phyloP scores from a whole-genome alignment of 805 yeast genomes.

The Candida peoriensis region DNA sequence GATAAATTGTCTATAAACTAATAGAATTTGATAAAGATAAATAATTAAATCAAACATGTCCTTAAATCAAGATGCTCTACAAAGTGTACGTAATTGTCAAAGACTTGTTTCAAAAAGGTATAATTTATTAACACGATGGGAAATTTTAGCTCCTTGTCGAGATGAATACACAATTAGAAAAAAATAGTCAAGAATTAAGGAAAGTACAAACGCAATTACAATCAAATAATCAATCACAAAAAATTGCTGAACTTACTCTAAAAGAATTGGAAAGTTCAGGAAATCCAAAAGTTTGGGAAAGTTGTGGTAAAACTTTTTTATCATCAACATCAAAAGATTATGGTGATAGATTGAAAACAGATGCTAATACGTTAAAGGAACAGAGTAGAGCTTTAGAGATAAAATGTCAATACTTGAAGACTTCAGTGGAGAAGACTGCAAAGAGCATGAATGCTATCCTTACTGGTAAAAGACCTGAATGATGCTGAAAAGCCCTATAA shows the following conservation, averaged over 20 bases:
- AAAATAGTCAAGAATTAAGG: constrained; percentile 54
- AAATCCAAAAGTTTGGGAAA: constrained; percentile 64
- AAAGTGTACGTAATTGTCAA: constrained; percentile 29
- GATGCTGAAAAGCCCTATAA: not conserved
- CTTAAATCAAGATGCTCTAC: constrained; percentile 41
- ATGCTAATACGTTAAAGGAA: constrained; percentile 51
- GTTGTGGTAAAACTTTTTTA: constrained; percentile 75
- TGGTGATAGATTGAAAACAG: constrained; percentile 41
- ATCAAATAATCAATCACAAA: constrained; percentile 10
- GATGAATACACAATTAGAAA: constrained; percentile 59
- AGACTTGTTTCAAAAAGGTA: not conserved
- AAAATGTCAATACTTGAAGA: constrained; percentile 67
- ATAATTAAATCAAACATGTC: constrained; percentile 32
- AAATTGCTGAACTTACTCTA: constrained; percentile 35
- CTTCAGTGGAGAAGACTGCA: constrained; percentile 70
- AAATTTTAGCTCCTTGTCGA: constrained; percentile 44
- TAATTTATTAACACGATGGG: not conserved
- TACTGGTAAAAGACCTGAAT: constrained; percentile 15
- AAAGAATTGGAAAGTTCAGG: constrained; percentile 41
- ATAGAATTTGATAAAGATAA: too few relatives aligned
- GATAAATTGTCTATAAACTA: too few relatives aligned
- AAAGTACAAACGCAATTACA: constrained; percentile 42
- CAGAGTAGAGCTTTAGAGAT: constrained; percentile 55
- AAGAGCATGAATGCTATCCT: constrained; percentile 49
- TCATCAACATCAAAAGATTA: constrained; percentile 40